Conservation (phyloP, 208 protist genomes). For the Crithidia acanthocephali region DNA sequence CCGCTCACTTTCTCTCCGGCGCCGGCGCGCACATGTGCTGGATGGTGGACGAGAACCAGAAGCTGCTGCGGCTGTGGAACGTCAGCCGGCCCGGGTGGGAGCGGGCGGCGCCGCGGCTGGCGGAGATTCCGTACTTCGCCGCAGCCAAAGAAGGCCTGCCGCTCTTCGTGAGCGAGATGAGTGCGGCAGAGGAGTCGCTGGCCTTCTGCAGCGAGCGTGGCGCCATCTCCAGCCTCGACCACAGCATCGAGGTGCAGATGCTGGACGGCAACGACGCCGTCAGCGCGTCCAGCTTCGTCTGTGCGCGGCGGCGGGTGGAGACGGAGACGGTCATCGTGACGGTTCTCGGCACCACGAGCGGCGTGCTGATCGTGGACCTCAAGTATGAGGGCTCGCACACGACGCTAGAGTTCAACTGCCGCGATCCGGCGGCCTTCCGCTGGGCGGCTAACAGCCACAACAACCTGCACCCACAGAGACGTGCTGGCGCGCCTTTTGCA, state of each 20-base stretch:
- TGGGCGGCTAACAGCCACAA: conserved; percentile 25
- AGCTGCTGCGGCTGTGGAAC: conserved; percentile 75
- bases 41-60: conserved; percentile 75
- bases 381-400: conserved; percentile 68
- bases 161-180: conserved; percentile 81
- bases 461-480: conserved; percentile 14
- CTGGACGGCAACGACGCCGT: conserved; percentile 50
- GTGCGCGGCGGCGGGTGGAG: conserved; percentile 44
- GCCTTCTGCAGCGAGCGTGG: conserved; percentile 82
- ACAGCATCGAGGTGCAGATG: conserved; percentile 75
- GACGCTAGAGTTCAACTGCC: conserved; percentile 56
- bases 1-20: conserved; percentile 63
- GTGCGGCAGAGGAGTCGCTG: conserved; percentile 61
- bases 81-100: conserved; percentile 53
- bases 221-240: conserved; percentile 79
- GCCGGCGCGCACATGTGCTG: conserved; percentile 73
- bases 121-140: conserved; percentile 69
- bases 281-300: conserved; percentile 65
- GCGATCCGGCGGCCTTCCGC: conserved; percentile 26
- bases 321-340: conserved; percentile 47
- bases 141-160: conserved; percentile 60
- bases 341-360: conserved; percentile 60
- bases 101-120: conserved; percentile 56
- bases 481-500: neutral
- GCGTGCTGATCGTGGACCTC: conserved; percentile 61